These are phyloP conservation scores for Scheffersomyces amazonensis DNA, from an alignment of 805 yeast genomes.

Conservation along the genomic window DNA sequence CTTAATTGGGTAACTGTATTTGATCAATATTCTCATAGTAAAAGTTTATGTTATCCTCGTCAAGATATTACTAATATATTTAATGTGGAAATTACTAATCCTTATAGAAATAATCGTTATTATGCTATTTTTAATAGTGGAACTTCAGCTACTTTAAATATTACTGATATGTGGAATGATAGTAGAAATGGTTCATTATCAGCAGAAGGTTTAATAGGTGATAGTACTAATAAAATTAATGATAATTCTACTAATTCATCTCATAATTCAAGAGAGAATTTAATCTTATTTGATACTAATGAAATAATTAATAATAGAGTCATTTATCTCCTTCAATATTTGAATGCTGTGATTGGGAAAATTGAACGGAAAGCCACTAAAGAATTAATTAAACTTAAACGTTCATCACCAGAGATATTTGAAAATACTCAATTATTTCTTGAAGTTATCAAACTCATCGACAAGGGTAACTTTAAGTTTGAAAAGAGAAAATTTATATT, in stretches of 20 bases:
- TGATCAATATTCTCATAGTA: conserved; percentile 15
- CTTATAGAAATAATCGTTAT: conserved; percentile 22
- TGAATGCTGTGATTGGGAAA: conserved; percentile 41
- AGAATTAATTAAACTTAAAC: conserved; percentile 53
- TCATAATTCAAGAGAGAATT: background rate
- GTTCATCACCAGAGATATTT: conserved; percentile 49
- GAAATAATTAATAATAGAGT: conserved; percentile 20
- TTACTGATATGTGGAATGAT: background rate
- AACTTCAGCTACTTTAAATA: background rate
- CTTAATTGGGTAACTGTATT: conserved; percentile 55
- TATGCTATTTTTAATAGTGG: conserved; percentile 20
- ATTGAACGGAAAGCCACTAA: conserved; percentile 56
- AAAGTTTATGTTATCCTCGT: conserved; percentile 19
- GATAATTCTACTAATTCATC: background rate
- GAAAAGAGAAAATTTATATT: conserved; percentile 63
- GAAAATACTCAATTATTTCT: conserved; percentile 53
- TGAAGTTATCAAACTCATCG: conserved; percentile 47
- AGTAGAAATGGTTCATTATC: background rate
- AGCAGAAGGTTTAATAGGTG: conserved; percentile 4
- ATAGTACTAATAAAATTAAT: conserved; percentile 1
- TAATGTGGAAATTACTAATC: conserved; percentile 16
- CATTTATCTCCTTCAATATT: conserved; percentile 43
- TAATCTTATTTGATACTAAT: conserved; percentile 3
- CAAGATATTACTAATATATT: conserved; percentile 10
- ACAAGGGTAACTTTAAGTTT: conserved; percentile 60